Evolutionary conservation across 2,329 filamentous ascomycete genomes (phyloP).

Genomic region (Fusarium lyarnte): DNA sequence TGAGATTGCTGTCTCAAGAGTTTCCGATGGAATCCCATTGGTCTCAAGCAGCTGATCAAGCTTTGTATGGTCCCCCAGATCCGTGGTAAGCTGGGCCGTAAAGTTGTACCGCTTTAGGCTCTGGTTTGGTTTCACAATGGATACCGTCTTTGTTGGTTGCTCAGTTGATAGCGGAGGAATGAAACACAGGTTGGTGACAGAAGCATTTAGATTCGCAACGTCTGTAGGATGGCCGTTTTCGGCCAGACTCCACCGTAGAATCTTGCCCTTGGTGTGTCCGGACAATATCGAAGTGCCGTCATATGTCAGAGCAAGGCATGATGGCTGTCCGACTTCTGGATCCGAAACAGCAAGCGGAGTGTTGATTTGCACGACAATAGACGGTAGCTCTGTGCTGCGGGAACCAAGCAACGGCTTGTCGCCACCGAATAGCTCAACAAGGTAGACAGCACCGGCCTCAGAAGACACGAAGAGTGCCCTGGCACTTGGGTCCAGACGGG

Average conservation of each 20-base stretch:
- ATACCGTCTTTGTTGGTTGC: conserved; percentile 60
- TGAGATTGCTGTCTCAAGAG: conserved; percentile 61
- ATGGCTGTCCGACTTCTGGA: conserved; percentile 69
- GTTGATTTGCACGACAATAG: conserved; percentile 65
- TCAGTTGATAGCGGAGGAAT: conserved; percentile 65
- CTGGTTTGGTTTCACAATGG: conserved; percentile 83
- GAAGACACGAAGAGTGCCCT: conserved; percentile 84
- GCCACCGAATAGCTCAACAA: conserved; percentile 75
- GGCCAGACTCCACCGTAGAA: conserved; percentile 82
- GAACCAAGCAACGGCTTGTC: conserved; percentile 65
- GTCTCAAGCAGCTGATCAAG: conserved; percentile 58
- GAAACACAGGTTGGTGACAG: conserved; percentile 84
- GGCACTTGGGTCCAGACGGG: conserved; percentile 83
- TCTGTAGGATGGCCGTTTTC: conserved; percentile 74
- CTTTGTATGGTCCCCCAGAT: conserved; percentile 52
- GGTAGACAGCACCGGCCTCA: conserved; percentile 81
- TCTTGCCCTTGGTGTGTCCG: conserved; percentile 81
- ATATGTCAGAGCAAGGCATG: conserved; percentile 79
- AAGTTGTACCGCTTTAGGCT: conserved; percentile 72
- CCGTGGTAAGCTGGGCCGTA: conserved; percentile 68
- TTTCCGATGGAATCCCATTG: conserved; percentile 58
- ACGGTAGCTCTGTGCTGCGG: conserved; percentile 61
- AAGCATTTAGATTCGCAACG: conserved; percentile 77
- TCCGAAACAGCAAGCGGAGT: conserved; percentile 66
- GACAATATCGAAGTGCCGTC: conserved; percentile 84